Conservation (phyloP, 164 flowering plant species). For the Tetracentron sinense region DNA sequence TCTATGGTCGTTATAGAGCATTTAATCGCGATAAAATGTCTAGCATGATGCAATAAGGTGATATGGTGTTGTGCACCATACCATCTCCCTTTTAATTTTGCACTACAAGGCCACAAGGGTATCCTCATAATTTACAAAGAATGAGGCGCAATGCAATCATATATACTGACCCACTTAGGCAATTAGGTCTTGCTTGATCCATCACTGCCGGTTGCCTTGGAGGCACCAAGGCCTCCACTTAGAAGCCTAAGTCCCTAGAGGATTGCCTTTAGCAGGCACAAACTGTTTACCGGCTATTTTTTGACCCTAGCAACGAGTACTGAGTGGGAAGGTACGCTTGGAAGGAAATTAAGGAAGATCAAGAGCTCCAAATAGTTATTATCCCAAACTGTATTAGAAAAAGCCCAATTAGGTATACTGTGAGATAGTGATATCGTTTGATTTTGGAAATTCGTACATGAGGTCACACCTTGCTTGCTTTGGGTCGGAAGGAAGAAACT, state of each 20-base stretch:
- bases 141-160: neutral
- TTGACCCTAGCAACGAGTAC: neutral
- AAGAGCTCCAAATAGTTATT: neutral
- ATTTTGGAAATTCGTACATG: neutral
- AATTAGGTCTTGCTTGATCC: neutral
- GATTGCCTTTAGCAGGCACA: no score
- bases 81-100: no score
- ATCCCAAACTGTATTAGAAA: neutral
- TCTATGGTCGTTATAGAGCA: no score
- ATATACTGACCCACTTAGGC: neutral
- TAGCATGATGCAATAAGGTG: no score
- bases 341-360: neutral
- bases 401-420: neutral
- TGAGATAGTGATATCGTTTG: neutral
- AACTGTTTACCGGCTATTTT: neutral
- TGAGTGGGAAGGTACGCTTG: neutral
- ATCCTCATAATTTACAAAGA: no score
- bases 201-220: neutral
- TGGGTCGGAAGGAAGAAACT: conserved; percentile 1
- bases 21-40: no score
- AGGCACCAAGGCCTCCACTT: neutral
- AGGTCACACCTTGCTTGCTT: neutral
- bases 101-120: neutral
- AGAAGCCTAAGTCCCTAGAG: neutral
- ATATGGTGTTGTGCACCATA: no score